Evolutionary conservation across 2,329 filamentous ascomycete species (phyloP).

Genomic region (Canariomyces notabilis): DNA sequence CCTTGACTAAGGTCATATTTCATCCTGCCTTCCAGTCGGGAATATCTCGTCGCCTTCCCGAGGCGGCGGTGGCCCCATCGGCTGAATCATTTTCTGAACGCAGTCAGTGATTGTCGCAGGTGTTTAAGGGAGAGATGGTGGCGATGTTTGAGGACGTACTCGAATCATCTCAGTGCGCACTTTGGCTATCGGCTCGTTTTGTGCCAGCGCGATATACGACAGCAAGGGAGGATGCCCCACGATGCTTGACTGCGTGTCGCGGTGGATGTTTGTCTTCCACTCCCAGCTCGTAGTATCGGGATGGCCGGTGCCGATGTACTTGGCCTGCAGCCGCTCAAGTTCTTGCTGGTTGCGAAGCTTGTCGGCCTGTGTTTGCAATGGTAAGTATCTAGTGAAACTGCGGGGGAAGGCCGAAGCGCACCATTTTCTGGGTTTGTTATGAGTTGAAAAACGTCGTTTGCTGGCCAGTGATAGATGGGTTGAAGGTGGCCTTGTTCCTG

Average conservation of each 20-base stretch:
- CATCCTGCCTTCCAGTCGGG: constrained; percentile 9
- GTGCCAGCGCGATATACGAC: constrained; percentile 81
- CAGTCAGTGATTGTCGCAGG: neutral
- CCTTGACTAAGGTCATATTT: constrained; percentile 1
- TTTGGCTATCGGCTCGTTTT: constrained; percentile 79
- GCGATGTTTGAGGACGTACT: constrained; percentile 36
- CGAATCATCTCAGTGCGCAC: constrained; percentile 77
- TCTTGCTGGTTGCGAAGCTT: constrained; percentile 97
- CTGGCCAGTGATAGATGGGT: no score
- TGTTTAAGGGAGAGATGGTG: neutral
- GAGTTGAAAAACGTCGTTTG: neutral
- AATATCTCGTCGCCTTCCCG: constrained; percentile 44
- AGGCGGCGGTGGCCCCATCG: constrained; percentile 52
- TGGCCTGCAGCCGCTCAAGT: constrained; percentile 92
- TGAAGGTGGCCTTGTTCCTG: neutral
- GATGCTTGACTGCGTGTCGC: constrained; percentile 86
- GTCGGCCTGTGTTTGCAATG: constrained; percentile 62
- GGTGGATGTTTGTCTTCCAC: constrained; percentile 92
- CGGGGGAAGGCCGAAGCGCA: constrained; percentile 1
- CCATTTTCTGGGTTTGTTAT: constrained; percentile 15
- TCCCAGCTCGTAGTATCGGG: constrained; percentile 97
- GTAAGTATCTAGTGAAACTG: neutral
- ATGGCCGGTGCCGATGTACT: constrained; percentile 92
- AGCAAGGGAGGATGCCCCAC: constrained; percentile 85
- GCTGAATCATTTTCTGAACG: constrained; percentile 61